A percentile compares a stretch with the other conserved stretches of the same genome.
Conservation (phyloP, 306 rosid genomes). For the Citrullus amarus region DNA sequence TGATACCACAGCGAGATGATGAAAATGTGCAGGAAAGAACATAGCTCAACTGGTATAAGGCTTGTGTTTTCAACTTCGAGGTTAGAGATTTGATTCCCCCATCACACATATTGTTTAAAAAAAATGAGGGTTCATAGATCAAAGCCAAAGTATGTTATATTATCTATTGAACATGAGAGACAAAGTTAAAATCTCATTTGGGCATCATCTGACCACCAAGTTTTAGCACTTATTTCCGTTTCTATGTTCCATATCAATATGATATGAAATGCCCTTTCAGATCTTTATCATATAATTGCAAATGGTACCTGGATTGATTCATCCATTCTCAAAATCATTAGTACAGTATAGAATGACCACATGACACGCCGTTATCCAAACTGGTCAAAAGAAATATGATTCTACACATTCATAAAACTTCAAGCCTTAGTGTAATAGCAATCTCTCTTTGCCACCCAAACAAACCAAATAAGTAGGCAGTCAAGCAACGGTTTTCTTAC, state of each 20-base stretch:
- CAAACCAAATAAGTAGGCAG: not conserved
- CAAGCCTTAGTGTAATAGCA: not conserved
- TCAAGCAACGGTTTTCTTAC: conserved; percentile 2
- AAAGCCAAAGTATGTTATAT: not conserved
- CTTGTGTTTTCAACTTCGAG: too few species aligned
- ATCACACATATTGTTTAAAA: too few species aligned
- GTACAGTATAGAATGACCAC: not conserved
- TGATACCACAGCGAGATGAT: not conserved
- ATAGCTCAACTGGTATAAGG: too few species aligned
- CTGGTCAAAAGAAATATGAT: not conserved
- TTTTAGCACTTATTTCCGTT: not conserved
- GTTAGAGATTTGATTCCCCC: too few species aligned
- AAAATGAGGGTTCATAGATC: not conserved
- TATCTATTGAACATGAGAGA: not conserved
- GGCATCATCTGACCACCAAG: not conserved
- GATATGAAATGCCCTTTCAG: not conserved
- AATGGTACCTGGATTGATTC: not conserved
- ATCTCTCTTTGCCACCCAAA: not conserved
- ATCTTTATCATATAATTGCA: not conserved
- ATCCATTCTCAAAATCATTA: not conserved
- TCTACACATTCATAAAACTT: not conserved
- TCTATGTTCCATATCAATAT: not conserved
- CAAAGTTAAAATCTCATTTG: not conserved
- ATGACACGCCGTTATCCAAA: not conserved
- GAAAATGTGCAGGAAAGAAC: not conserved